Percentiles rank a stretch among this genome's conserved stretches.
Evolutionary conservation across 228 moss, liverwort and hornwort species (phyloP).

Genomic region (Sphagnum fallax): DNA sequence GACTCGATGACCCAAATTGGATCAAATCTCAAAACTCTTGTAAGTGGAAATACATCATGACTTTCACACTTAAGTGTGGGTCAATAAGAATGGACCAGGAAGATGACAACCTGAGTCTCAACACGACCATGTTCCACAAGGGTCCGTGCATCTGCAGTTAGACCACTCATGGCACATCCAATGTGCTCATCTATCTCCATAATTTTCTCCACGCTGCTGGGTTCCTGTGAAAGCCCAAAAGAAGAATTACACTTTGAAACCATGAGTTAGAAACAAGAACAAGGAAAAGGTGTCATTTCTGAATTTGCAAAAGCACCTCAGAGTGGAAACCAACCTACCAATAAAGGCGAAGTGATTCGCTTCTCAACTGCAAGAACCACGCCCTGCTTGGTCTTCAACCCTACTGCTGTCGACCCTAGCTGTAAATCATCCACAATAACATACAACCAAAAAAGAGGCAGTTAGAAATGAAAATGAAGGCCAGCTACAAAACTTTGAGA

Average conservation of each 20-base stretch:
- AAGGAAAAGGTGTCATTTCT: no score
- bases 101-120: slow-evolving; percentile 62
- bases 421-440: slow-evolving; percentile 15
- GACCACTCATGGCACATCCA: slow-evolving; percentile 95
- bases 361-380: slow-evolving; percentile 94
- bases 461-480: no score
- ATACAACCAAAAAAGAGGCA: no score
- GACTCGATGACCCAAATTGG: no score
- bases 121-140: slow-evolving; percentile 94
- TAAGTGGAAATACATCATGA: no score
- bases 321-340: slow-evolving; percentile 24
- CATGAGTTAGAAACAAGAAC: no score
- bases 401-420: slow-evolving; percentile 95
- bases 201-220: slow-evolving; percentile 93
- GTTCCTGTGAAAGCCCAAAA: slow-evolving; percentile 39
- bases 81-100: neutral
- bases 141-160: slow-evolving; percentile 95
- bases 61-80: neutral
- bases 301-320: no score
- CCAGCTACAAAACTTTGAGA: no score
- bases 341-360: slow-evolving; percentile 77
- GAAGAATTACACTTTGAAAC: no score
- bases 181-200: slow-evolving; percentile 99
- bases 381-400: slow-evolving; percentile 80
- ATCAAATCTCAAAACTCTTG: no score